phyloP scores from a whole-genome alignment of 768 basidiomycete genomes.

The Leucogyrophana mollusca region DNA sequence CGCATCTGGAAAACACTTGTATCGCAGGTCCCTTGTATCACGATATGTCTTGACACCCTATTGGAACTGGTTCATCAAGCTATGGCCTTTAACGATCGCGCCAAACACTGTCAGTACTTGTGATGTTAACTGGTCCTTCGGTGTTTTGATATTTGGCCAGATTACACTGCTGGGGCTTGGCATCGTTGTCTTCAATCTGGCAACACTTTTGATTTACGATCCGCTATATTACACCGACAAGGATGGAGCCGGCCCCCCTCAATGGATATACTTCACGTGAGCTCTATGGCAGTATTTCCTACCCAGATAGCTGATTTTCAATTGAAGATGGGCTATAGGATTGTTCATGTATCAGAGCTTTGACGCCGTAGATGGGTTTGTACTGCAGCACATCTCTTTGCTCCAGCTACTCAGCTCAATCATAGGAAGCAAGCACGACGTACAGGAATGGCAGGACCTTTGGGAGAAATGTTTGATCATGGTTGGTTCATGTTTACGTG shows the following conservation, averaged over 20 bases:
- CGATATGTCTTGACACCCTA: constrained; percentile 78
- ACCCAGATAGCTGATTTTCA: constrained; percentile 1
- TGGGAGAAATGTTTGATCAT: constrained; percentile 99
- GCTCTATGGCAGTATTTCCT: constrained; percentile 22
- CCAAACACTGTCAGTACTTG: constrained; percentile 78
- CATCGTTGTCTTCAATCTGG: constrained; percentile 82
- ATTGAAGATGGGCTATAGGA: constrained; percentile 76
- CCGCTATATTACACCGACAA: constrained; percentile 70
- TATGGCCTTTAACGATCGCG: constrained; percentile 83
- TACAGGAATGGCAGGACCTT: constrained; percentile 95
- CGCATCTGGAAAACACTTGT: too few species aligned
- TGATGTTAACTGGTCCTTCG: neutral
- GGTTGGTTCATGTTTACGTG: constrained; percentile 43
- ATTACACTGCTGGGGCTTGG: constrained; percentile 85
- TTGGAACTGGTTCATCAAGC: constrained; percentile 89
- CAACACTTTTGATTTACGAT: constrained; percentile 82
- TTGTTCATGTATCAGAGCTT: constrained; percentile 90
- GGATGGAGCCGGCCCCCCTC: constrained; percentile 63
- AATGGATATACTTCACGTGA: constrained; percentile 90
- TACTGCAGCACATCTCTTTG: constrained; percentile 13
- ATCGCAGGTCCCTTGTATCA: constrained; percentile 72
- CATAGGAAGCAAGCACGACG: constrained; percentile 89
- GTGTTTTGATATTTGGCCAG: constrained; percentile 39
- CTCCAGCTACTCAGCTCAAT: constrained; percentile 3
- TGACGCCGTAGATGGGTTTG: constrained; percentile 87